Percentiles rank a stretch among this genome's conserved stretches.
Conservation (phyloP, 2,329 filamentous ascomycete species). For the Trichoderma atrobrunneum region DNA sequence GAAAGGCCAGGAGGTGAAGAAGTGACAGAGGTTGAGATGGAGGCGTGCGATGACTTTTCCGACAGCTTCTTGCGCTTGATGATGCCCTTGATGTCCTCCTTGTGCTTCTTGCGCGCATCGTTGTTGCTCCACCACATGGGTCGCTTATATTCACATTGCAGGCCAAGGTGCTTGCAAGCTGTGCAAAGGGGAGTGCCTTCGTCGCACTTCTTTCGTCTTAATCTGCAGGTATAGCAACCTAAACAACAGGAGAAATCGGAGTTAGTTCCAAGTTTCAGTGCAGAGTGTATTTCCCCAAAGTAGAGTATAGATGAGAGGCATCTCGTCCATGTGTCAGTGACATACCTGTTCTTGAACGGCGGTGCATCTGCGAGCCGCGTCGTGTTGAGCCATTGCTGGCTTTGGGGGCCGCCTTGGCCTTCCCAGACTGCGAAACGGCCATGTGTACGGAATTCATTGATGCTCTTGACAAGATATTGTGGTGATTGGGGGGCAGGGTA, state of each 20-base stretch:
- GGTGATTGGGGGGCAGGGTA: conserved; percentile 61
- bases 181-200: conserved; percentile 62
- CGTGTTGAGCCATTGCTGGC: conserved; percentile 56
- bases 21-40: conserved; percentile 54
- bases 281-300: not conserved
- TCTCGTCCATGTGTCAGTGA: conserved; percentile 28
- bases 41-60: conserved; percentile 68
- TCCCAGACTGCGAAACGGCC: conserved; percentile 58
- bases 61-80: conserved; percentile 96
- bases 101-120: conserved; percentile 79
- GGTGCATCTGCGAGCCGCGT: conserved; percentile 81
- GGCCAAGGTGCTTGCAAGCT: conserved; percentile 69
- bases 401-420: conserved; percentile 58
- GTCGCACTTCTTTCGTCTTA: conserved; percentile 68
- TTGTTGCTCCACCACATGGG: conserved; percentile 98
- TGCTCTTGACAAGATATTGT: conserved; percentile 49
- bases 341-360: conserved; percentile 90
- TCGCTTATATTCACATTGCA: conserved; percentile 93
- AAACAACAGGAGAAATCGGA: not conserved
- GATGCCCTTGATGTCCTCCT: conserved; percentile 93
- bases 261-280: not conserved
- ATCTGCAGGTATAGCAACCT: conserved; percentile 68
- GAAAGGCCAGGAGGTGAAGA: conserved; percentile 77
- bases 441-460: conserved; percentile 52
- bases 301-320: not conserved